Conservation (phyloP, 1,139 yeast species). For the Pichiaceae sp. region DNA sequence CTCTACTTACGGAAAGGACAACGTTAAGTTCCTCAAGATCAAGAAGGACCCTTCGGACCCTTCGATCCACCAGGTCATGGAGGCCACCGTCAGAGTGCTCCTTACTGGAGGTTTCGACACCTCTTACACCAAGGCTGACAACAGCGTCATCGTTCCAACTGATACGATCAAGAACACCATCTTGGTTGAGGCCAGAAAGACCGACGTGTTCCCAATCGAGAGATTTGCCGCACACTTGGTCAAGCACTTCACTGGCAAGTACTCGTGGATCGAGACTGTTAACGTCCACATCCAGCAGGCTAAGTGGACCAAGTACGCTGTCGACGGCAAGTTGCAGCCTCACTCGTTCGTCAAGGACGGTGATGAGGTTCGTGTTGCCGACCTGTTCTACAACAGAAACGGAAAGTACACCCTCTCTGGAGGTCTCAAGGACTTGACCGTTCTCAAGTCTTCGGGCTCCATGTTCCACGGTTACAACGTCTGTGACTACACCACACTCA, state of each 20-base stretch:
- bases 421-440: constrained; percentile 75
- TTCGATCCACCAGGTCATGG: constrained; percentile 67
- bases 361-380: constrained; percentile 62
- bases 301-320: constrained; percentile 71
- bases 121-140: constrained; percentile 83
- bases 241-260: constrained; percentile 68
- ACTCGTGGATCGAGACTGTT: constrained; percentile 66
- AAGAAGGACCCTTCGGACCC: constrained; percentile 68
- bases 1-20: constrained; percentile 85
- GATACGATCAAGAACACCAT: constrained; percentile 91
- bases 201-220: constrained; percentile 85
- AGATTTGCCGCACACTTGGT: constrained; percentile 81
- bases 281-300: constrained; percentile 61
- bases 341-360: constrained; percentile 86
- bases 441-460: constrained; percentile 88
- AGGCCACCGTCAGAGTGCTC: constrained; percentile 70
- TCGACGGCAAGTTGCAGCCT: constrained; percentile 65
- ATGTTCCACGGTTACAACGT: constrained; percentile 82
- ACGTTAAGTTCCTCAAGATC: constrained; percentile 85
- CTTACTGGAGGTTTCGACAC: constrained; percentile 70
- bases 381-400: constrained; percentile 41
- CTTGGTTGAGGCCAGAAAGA: constrained; percentile 69
- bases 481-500: constrained; percentile 82
- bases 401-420: constrained; percentile 53
- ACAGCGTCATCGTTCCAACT: constrained; percentile 83